Percentiles rank a stretch among this genome's conserved stretches.
These are phyloP conservation scores for Colletotrichum sp. DNA, from an alignment of 2,329 filamentous ascomycete species.

Conservation along the genomic window DNA sequence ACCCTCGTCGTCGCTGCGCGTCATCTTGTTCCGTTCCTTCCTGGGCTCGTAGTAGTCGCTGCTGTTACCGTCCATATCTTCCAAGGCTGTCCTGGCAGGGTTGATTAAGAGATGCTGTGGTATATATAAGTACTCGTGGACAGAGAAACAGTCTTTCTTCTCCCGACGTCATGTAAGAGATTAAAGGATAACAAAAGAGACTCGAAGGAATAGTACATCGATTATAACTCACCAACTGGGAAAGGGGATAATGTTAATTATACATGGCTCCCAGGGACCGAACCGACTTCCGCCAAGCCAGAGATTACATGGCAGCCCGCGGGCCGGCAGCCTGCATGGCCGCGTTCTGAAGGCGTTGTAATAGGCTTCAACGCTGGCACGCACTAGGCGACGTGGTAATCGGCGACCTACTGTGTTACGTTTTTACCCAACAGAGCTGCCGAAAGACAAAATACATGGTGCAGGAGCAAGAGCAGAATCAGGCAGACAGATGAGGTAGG, in stretches of 20 bases:
- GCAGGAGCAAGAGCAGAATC: neutral
- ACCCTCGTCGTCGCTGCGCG: neutral
- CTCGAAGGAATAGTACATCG: neutral
- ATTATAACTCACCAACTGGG: neutral
- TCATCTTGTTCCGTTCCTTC: neutral
- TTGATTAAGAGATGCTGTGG: neutral
- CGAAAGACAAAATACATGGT: neutral
- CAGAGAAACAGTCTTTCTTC: neutral
- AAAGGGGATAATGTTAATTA: neutral
- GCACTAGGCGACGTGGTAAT: neutral
- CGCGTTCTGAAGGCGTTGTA: neutral
- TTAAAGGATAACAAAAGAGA: neutral
- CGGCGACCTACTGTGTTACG: constrained; percentile 8
- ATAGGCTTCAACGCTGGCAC: neutral
- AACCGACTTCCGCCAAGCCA: neutral
- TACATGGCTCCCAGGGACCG: neutral
- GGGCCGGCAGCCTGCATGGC: neutral
- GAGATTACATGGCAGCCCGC: neutral
- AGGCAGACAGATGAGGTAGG: neutral
- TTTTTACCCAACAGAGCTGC: neutral
- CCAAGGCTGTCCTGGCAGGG: neutral
- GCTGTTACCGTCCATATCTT: neutral
- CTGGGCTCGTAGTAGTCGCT: neutral
- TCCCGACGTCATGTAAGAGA: neutral
- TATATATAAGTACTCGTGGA: neutral